These are phyloP conservation scores for Citrus sinensis DNA, from an alignment of 345 rosid genomes.

Conservation along the genomic window DNA sequence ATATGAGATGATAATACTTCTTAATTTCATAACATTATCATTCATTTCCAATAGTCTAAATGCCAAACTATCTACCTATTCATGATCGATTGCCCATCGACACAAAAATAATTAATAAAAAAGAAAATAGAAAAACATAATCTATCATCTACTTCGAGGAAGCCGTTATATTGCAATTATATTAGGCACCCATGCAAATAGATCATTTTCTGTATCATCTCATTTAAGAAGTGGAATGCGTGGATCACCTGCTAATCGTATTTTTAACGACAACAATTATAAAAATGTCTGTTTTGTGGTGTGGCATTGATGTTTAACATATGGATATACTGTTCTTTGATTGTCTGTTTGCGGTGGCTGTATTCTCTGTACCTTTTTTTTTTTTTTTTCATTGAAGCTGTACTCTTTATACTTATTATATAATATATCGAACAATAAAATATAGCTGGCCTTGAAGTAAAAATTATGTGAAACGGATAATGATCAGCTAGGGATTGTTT, in stretches of 20 bases:
- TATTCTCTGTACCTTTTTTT: no score
- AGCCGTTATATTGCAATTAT: neutral
- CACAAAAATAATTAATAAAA: neutral
- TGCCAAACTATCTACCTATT: neutral
- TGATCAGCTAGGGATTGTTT: neutral
- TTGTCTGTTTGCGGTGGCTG: neutral
- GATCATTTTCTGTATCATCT: neutral
- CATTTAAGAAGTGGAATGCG: neutral
- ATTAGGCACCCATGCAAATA: neutral
- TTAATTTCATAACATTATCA: no score
- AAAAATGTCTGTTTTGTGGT: neutral
- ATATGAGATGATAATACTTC: no score
- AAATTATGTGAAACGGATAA: conserved; percentile 8
- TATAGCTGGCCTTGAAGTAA: neutral
- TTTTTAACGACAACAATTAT: conserved; percentile 3
- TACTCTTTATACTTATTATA: neutral
- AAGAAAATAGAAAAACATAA: neutral
- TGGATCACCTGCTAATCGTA: conserved; percentile 23
- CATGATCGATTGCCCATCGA: conserved; percentile 16
- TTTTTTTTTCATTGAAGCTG: neutral
- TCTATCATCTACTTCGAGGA: conserved; percentile 19
- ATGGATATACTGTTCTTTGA: neutral
- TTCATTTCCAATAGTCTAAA: no score
- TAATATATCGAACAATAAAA: neutral
- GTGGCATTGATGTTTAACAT: neutral